Conservation (phyloP, 805 yeast species). For the Candida pseudofarinosa region DNA sequence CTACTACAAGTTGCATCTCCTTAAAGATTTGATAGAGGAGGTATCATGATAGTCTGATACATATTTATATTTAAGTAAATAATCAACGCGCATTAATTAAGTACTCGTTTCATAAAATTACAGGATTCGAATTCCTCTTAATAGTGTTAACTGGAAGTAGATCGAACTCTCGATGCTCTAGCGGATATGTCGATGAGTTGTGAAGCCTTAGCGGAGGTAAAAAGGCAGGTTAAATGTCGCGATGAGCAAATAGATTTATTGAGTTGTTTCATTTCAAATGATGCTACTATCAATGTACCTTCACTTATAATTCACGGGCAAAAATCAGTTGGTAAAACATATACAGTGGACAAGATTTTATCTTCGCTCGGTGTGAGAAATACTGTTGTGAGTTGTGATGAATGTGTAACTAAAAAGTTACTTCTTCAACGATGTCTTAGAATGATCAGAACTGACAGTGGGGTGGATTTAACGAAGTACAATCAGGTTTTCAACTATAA, state of each 20-base stretch:
- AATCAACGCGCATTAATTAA: background rate
- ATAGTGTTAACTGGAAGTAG: background rate
- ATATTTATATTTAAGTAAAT: too few species aligned
- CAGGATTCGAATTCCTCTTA: background rate
- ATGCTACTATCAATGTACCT: slow-evolving; percentile 25
- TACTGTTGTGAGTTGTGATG: slow-evolving; percentile 42
- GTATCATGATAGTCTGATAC: background rate
- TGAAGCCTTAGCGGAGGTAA: slow-evolving; percentile 2
- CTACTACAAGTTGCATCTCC: slow-evolving; percentile 55
- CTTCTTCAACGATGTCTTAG: slow-evolving; percentile 41
- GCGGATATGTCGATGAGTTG: background rate
- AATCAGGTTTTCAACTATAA: slow-evolving; percentile 19
- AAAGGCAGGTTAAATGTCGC: slow-evolving; percentile 22
- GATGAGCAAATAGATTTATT: slow-evolving; percentile 32
- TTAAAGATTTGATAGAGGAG: slow-evolving; percentile 36
- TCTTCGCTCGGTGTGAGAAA: slow-evolving; percentile 20
- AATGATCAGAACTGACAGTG: slow-evolving; percentile 33
- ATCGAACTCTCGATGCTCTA: too few species aligned
- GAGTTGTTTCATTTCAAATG: slow-evolving; percentile 28
- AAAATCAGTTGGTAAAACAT: slow-evolving; percentile 47
- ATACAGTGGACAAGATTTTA: slow-evolving; percentile 30
- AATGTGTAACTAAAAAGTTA: slow-evolving; percentile 36
- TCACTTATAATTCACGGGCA: slow-evolving; percentile 46
- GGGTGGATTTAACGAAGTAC: slow-evolving; percentile 17
- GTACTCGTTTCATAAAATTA: too few species aligned